A percentile compares a stretch with the other conserved stretches of the same genome.
phyloP scores from a whole-genome alignment of 2,329 filamentous ascomycete species.

The Lithohypha guttulata region DNA sequence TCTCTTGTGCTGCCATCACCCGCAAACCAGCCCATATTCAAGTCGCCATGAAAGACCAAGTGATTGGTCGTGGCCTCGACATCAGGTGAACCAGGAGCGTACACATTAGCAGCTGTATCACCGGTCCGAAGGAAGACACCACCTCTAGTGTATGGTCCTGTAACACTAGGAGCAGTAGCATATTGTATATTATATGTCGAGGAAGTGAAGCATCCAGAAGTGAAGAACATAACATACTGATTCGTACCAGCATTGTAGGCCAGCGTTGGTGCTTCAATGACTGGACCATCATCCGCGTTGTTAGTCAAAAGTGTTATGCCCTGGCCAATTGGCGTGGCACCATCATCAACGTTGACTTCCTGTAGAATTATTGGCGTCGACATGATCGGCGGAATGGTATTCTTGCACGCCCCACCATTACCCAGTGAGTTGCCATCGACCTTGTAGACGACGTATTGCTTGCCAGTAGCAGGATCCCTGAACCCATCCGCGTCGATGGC shows the following conservation, averaged over 20 bases:
- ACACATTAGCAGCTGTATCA: too few relatives aligned
- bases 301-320: conserved; percentile 50
- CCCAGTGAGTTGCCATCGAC: conserved; percentile 52
- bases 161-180: conserved; percentile 36
- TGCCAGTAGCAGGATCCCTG: conserved; percentile 40
- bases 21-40: too few relatives aligned
- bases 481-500: conserved; percentile 55
- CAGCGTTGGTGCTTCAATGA: conserved; percentile 52
- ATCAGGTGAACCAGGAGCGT: too few relatives aligned
- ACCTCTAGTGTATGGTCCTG: conserved; percentile 32
- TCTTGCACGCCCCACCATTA: conserved; percentile 37
- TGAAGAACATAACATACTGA: conserved; percentile 52
- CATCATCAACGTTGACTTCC: conserved; percentile 32
- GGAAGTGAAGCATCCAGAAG: conserved; percentile 48
- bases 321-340: conserved; percentile 42
- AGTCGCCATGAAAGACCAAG: too few relatives aligned
- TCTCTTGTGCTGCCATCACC: too few relatives aligned
- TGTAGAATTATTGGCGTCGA: conserved; percentile 34
- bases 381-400: conserved; percentile 31
- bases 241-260: conserved; percentile 32
- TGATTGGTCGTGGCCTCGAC: too few relatives aligned
- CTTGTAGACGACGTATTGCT: conserved; percentile 53
- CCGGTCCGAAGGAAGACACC: too few relatives aligned
- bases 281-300: conserved; percentile 51
- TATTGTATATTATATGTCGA: conserved; percentile 50